A percentile compares a stretch with the other conserved stretches of the same genome.
These are phyloP conservation scores for Trichosanthes truncata DNA, from an alignment of 306 rosid species.

Conservation along the genomic window DNA sequence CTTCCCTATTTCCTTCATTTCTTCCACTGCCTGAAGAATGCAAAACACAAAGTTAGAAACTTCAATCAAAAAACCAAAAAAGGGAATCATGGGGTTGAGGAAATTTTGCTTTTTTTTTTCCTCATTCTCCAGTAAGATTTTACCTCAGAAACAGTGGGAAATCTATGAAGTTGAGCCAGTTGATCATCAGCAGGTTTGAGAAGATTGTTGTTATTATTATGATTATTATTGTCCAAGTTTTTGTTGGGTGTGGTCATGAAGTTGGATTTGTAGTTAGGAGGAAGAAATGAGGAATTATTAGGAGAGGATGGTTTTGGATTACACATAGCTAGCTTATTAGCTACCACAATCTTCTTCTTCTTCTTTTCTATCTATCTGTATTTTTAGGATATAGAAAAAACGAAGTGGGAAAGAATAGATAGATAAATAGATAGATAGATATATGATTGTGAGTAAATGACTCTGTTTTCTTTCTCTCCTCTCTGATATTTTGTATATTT, in stretches of 20 bases:
- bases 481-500: constrained; percentile 17
- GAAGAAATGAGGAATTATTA: constrained; percentile 36
- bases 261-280: constrained; percentile 31
- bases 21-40: constrained; percentile 50
- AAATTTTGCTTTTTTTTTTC: neutral
- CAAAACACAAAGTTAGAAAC: neutral
- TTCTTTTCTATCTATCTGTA: neutral
- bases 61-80: neutral
- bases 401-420: neutral
- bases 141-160: constrained; percentile 89
- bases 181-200: constrained; percentile 9
- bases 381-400: constrained; percentile 6
- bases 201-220: neutral
- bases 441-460: neutral
- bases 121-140: neutral
- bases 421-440: constrained; percentile 8
- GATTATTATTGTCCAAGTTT: constrained; percentile 1
- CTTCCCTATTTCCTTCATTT: constrained; percentile 73
- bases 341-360: neutral
- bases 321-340: constrained; percentile 31
- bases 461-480: neutral
- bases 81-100: neutral
- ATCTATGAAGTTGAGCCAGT: constrained; percentile 52
- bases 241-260: constrained; percentile 33
- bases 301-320: constrained; percentile 54